Percentiles rank a stretch among this genome's conserved stretches.
phyloP scores from a whole-genome alignment of 495 filamentous ascomycete genomes.

The Neurospora sp. region DNA sequence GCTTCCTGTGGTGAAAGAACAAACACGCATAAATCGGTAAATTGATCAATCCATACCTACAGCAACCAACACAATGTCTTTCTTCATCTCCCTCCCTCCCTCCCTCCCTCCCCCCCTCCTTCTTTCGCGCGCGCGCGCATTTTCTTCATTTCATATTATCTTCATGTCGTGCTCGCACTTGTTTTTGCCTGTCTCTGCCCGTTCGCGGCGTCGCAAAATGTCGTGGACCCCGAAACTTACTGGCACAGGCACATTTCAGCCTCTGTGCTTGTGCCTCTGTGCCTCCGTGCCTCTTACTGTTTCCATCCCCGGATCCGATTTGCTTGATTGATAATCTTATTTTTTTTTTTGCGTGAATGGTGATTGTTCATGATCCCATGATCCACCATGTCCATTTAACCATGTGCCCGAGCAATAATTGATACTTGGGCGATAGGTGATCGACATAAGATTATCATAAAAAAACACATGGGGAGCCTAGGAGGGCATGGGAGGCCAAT shows the following conservation, averaged over 20 bases:
- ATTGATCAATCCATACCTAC: not conserved
- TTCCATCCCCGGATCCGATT: not conserved
- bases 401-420: not conserved
- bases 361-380: not conserved
- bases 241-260: not conserved
- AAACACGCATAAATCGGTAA: not conserved
- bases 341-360: not conserved
- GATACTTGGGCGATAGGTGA: not conserved
- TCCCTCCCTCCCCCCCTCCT: too few species aligned
- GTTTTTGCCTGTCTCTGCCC: not conserved
- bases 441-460: not conserved
- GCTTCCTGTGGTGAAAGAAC: not conserved
- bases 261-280: not conserved
- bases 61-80: not conserved
- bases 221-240: not conserved
- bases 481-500: not conserved
- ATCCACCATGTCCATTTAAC: not conserved
- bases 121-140: not conserved
- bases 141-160: not conserved
- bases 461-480: not conserved
- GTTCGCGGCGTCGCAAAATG: not conserved
- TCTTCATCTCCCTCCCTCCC: not conserved
- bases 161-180: not conserved
- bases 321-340: not conserved
- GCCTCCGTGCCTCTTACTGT: not conserved